A percentile compares a stretch with the other conserved stretches of the same genome.
Evolutionary conservation across 805 yeast genomes (phyloP).

Genomic region (Blastobotrys muscicola): DNA sequence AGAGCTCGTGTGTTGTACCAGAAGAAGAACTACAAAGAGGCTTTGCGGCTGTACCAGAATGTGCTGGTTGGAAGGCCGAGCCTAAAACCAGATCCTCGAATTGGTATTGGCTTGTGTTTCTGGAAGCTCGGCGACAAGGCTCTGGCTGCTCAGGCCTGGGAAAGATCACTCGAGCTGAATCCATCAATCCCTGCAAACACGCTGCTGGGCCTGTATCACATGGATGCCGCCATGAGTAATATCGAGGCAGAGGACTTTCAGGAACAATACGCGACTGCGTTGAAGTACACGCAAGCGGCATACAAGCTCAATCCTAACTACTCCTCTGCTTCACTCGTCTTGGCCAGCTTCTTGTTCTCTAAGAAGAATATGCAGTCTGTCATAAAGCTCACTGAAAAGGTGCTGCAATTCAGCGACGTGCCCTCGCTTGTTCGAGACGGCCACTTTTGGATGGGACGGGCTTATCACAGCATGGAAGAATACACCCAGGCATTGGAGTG

Average conservation of each 20-base stretch:
- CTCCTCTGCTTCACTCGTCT: conserved; percentile 52
- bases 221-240: conserved; percentile 53
- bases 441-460: conserved; percentile 79
- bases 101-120: conserved; percentile 90
- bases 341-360: conserved; percentile 66
- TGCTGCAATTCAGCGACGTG: conserved; percentile 33
- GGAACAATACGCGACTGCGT: conserved; percentile 46
- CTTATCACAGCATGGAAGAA: conserved; percentile 50
- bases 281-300: conserved; percentile 36
- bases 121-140: conserved; percentile 77
- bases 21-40: conserved; percentile 61
- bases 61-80: conserved; percentile 64
- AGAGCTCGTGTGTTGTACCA: conserved; percentile 73
- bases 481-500: conserved; percentile 58
- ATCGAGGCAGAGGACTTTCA: conserved; percentile 45
- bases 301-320: conserved; percentile 37
- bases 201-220: conserved; percentile 55
- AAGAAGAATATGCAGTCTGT: conserved; percentile 51
- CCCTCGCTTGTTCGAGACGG: conserved; percentile 50
- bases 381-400: conserved; percentile 44
- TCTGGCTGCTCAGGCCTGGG: conserved; percentile 78
- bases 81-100: conserved; percentile 80
- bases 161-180: conserved; percentile 60
- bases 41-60: conserved; percentile 77
- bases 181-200: conserved; percentile 55